phyloP scores from a whole-genome alignment of 768 basidiomycete species.

The Antrodiella citrinella region DNA sequence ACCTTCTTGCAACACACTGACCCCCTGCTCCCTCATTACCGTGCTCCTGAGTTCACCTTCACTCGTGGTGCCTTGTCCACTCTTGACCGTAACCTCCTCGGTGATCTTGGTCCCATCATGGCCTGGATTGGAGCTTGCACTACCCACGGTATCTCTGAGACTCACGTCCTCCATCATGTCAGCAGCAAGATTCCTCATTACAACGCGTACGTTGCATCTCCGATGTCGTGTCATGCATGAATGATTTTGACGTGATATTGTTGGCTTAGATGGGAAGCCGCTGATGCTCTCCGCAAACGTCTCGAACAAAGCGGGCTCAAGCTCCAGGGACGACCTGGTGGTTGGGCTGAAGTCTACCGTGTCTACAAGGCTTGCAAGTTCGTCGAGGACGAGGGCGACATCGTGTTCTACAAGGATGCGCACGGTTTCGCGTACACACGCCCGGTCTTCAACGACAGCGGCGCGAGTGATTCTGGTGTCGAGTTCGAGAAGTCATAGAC shows the following conservation, averaged over 20 bases:
- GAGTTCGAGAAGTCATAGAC: slow-evolving; percentile 32
- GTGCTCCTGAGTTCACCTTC: slow-evolving; percentile 84
- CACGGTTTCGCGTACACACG: slow-evolving; percentile 65
- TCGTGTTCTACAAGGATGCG: slow-evolving; percentile 89
- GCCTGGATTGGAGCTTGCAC: slow-evolving; percentile 80
- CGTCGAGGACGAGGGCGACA: slow-evolving; percentile 89
- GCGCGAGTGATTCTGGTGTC: slow-evolving; percentile 58
- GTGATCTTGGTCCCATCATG: slow-evolving; percentile 70
- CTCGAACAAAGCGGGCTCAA: slow-evolving; percentile 50
- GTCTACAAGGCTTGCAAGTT: slow-evolving; percentile 83
- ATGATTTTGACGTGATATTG: not conserved
- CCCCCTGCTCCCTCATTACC: slow-evolving; percentile 90
- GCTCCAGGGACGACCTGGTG: slow-evolving; percentile 63
- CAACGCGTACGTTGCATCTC: slow-evolving; percentile 45
- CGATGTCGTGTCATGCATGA: not conserved
- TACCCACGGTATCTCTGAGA: slow-evolving; percentile 91
- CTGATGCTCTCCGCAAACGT: slow-evolving; percentile 72
- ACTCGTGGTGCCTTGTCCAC: slow-evolving; percentile 89
- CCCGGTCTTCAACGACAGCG: slow-evolving; percentile 54
- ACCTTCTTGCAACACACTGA: slow-evolving; percentile 99
- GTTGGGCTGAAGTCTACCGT: slow-evolving; percentile 76
- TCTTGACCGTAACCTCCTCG: slow-evolving; percentile 75
- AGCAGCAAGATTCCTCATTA: slow-evolving; percentile 96
- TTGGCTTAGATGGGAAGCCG: slow-evolving; percentile 74
- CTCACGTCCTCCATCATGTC: slow-evolving; percentile 88